Evolutionary conservation across 2,329 filamentous ascomycete genomes (phyloP).

Genomic region (Cadophora gregata): DNA sequence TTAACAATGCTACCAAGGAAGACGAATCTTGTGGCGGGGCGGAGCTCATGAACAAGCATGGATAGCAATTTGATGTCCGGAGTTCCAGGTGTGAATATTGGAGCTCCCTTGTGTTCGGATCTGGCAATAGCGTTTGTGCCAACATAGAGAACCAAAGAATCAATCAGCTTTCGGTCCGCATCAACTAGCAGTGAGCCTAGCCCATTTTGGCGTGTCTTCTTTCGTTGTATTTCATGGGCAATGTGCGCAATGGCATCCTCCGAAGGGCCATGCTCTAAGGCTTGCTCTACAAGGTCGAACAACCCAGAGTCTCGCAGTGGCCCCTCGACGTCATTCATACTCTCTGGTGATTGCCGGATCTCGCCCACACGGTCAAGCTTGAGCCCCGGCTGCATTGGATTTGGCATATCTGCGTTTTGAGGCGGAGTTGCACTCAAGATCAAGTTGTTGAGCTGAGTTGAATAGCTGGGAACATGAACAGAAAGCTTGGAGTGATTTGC

Average conservation of each 20-base stretch:
- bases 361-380: slow-evolving; percentile 81
- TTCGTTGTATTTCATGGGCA: slow-evolving; percentile 71
- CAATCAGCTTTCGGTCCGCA: slow-evolving; percentile 74
- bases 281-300: slow-evolving; percentile 63
- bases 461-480: slow-evolving; percentile 81
- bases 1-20: slow-evolving; percentile 85
- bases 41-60: slow-evolving; percentile 76
- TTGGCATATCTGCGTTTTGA: slow-evolving; percentile 70
- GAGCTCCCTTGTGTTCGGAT: slow-evolving; percentile 61
- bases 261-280: slow-evolving; percentile 65
- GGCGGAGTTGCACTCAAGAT: slow-evolving; percentile 82
- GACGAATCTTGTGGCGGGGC: slow-evolving; percentile 82
- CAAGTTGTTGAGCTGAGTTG: slow-evolving; percentile 86
- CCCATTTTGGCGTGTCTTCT: slow-evolving; percentile 62
- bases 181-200: slow-evolving; percentile 71
- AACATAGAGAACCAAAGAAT: slow-evolving; percentile 84
- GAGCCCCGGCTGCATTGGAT: slow-evolving; percentile 73
- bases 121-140: slow-evolving; percentile 73
- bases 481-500: slow-evolving; percentile 85
- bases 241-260: slow-evolving; percentile 80
- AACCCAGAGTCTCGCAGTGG: slow-evolving; percentile 61
- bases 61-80: slow-evolving; percentile 76
- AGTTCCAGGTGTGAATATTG: slow-evolving; percentile 68
- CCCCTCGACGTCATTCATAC: slow-evolving; percentile 63
- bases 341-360: slow-evolving; percentile 68